Evolutionary conservation across 768 basidiomycete genomes (phyloP).

Genomic region (Suillus decipiens): DNA sequence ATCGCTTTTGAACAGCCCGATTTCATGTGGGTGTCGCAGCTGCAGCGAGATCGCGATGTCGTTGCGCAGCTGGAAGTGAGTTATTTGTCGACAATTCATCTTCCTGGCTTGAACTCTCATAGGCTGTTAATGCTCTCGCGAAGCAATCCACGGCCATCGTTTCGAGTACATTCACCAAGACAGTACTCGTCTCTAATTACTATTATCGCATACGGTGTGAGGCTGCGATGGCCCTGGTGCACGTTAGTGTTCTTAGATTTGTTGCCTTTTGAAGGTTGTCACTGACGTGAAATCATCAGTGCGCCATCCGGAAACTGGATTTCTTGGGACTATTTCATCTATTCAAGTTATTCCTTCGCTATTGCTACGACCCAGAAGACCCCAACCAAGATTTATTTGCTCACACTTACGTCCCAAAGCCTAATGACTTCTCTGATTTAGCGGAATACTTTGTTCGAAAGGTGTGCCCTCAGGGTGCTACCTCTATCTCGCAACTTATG

Average conservation of each 20-base stretch:
- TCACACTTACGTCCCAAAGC: constrained; percentile 90
- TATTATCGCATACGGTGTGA: constrained; percentile 96
- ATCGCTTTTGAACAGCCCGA: constrained; percentile 94
- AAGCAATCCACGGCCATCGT: constrained; percentile 83
- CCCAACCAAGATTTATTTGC: constrained; percentile 78
- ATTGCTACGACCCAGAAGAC: constrained; percentile 89
- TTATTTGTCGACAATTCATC: constrained; percentile 7
- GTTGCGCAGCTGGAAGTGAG: constrained; percentile 94
- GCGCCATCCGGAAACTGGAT: constrained; percentile 78
- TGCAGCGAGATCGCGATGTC: constrained; percentile 94
- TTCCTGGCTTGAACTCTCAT: constrained; percentile 15
- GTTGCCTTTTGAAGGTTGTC: constrained; percentile 16
- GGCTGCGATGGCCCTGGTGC: constrained; percentile 82
- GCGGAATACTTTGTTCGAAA: constrained; percentile 95
- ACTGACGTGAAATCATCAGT: constrained; percentile 47
- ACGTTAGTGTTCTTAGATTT: constrained; percentile 49
- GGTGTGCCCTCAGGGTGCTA: constrained; percentile 41
- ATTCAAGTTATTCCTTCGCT: constrained; percentile 90
- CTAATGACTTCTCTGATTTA: constrained; percentile 91
- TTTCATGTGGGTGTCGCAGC: constrained; percentile 98
- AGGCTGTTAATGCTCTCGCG: constrained; percentile 91
- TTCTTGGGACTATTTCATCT: constrained; percentile 93
- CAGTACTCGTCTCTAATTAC: constrained; percentile 92
- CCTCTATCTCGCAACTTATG: constrained; percentile 11
- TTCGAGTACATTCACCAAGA: constrained; percentile 90